phyloP scores from a whole-genome alignment of 2,329 filamentous ascomycete species.

The Tolypocladium pustulatum region DNA sequence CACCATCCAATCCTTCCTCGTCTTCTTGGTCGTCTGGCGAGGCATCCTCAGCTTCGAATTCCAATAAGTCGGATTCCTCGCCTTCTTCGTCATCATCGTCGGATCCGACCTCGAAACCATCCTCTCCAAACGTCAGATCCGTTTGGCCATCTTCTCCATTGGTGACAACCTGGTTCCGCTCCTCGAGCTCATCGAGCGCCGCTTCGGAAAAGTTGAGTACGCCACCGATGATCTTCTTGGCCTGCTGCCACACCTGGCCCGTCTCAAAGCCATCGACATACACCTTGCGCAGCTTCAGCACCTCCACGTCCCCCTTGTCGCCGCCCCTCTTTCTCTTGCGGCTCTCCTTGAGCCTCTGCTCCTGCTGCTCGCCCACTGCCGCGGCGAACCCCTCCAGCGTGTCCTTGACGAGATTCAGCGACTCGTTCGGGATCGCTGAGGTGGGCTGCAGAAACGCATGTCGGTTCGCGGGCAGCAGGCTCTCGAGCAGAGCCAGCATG shows the following conservation, averaged over 20 bases:
- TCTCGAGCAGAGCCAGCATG: conserved; percentile 43
- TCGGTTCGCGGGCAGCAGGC: conserved; percentile 48
- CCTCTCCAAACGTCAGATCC: conserved; percentile 14
- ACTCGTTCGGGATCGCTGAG: conserved; percentile 53
- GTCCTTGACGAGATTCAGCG: conserved; percentile 66
- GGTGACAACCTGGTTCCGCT: conserved; percentile 32
- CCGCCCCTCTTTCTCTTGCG: conserved; percentile 67
- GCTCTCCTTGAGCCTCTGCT: conserved; percentile 55
- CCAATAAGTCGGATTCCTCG: conserved; percentile 18
- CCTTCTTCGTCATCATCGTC: conserved; percentile 17
- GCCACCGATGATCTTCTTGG: conserved; percentile 63
- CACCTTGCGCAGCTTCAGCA: conserved; percentile 70
- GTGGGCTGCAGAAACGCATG: conserved; percentile 71
- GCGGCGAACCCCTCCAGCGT: conserved; percentile 70
- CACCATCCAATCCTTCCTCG: conserved; percentile 21
- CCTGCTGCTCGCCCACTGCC: conserved; percentile 63
- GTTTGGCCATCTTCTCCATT: conserved; percentile 19
- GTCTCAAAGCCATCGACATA: conserved; percentile 81
- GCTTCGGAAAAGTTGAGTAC: conserved; percentile 38
- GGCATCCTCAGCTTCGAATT: conserved; percentile 8
- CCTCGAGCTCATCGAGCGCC: conserved; percentile 37
- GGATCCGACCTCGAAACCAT: conserved; percentile 19
- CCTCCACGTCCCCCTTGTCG: conserved; percentile 30
- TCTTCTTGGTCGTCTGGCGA: conserved; percentile 17
- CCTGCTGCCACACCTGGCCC: conserved; percentile 90